Conservation (phyloP, 2,329 filamentous ascomycete species). For the Talaromyces sp. region DNA sequence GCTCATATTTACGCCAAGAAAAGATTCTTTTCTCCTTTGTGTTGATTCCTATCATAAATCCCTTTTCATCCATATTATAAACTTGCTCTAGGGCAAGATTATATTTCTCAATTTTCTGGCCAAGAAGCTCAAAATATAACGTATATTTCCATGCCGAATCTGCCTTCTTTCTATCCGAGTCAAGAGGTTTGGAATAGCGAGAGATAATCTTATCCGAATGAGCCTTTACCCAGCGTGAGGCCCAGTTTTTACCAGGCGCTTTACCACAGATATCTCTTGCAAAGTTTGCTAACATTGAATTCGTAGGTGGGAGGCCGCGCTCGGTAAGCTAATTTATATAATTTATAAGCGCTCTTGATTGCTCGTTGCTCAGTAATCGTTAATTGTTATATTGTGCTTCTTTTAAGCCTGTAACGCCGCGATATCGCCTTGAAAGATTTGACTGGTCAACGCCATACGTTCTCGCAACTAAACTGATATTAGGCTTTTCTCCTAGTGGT, state of each 20-base stretch:
- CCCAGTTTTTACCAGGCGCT: too few species aligned
- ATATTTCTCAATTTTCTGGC: constrained; percentile 1
- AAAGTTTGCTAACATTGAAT: too few species aligned
- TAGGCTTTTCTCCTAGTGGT: constrained; percentile 2
- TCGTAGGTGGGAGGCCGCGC: too few species aligned
- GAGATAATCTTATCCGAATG: constrained; percentile 4
- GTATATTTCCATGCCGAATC: constrained; percentile 8
- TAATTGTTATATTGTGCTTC: too few species aligned
- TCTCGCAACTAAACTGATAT: constrained; percentile 5
- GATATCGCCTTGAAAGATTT: neutral
- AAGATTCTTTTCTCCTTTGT: constrained; percentile 22
- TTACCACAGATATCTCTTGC: too few species aligned
- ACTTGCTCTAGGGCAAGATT: neutral
- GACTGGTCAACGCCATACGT: neutral
- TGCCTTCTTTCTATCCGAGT: neutral
- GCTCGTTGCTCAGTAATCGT: too few species aligned
- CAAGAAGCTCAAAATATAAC: constrained; percentile 4
- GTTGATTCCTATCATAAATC: constrained; percentile 8
- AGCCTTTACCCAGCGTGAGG: neutral
- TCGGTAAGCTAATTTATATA: too few species aligned
- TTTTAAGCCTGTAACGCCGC: too few species aligned
- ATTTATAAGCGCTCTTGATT: too few species aligned
- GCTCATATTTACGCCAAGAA: constrained; percentile 11
- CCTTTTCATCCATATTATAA: constrained; percentile 2
- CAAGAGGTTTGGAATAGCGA: neutral